A percentile compares a stretch with the other conserved stretches of the same genome.
These are phyloP conservation scores for Populus nigra DNA, from an alignment of 345 rosid species.

Conservation along the genomic window DNA sequence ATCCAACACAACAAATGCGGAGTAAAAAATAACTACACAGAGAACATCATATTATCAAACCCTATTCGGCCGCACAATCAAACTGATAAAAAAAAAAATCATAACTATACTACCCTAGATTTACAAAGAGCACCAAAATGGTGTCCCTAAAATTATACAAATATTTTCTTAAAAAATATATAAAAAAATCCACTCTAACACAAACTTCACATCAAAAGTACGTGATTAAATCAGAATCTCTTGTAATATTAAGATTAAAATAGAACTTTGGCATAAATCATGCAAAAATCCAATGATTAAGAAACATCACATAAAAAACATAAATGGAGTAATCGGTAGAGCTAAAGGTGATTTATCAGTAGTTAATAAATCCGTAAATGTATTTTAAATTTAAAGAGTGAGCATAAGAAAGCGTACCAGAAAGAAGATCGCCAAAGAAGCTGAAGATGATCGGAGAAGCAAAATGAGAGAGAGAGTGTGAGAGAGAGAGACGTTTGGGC, in stretches of 20 bases:
- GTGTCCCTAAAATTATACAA: too few species aligned
- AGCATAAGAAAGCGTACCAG: conserved; percentile 2
- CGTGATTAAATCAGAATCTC: neutral
- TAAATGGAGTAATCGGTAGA: neutral
- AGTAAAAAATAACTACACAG: neutral
- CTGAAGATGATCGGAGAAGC: neutral
- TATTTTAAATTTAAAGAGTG: neutral
- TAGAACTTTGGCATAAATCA: neutral
- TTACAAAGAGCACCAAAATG: too few species aligned
- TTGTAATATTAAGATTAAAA: neutral
- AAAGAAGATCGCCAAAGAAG: conserved; percentile 8
- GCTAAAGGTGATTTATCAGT: neutral
- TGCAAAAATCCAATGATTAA: neutral
- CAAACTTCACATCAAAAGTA: too few species aligned
- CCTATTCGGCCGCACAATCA: neutral
- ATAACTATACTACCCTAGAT: neutral
- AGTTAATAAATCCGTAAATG: neutral
- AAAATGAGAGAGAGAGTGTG: neutral
- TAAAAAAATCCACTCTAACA: neutral
- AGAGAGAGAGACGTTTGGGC: too few species aligned
- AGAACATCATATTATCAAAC: too few species aligned
- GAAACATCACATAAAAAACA: neutral
- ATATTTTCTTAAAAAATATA: too few species aligned
- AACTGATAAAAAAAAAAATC: neutral
- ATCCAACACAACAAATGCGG: neutral